These are phyloP conservation scores for Lecanicillium sp. DNA, from an alignment of 2,329 filamentous ascomycete genomes.

Conservation along the genomic window DNA sequence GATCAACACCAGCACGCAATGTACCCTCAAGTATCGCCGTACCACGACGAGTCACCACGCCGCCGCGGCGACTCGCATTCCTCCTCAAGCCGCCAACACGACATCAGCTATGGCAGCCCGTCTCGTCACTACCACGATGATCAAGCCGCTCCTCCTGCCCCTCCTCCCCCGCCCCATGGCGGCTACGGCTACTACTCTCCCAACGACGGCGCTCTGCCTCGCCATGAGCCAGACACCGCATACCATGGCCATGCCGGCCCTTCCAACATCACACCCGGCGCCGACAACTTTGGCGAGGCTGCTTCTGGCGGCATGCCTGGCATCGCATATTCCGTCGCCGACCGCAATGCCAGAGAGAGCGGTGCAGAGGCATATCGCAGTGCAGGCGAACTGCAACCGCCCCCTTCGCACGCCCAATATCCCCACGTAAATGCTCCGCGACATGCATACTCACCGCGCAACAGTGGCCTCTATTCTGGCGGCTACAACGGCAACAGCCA, in stretches of 20 bases:
- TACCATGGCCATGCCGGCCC: conserved; percentile 15
- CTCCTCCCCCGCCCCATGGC: conserved; percentile 14
- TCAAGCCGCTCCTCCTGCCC: conserved; percentile 1
- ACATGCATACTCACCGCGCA: conserved; percentile 12
- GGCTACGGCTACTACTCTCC: conserved; percentile 17
- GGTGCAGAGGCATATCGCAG: conserved; percentile 53
- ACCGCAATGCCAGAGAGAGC: conserved; percentile 56
- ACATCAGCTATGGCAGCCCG: conserved; percentile 6
- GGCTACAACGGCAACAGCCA: conserved; percentile 15
- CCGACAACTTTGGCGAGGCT: conserved; percentile 58
- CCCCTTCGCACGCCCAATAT: conserved; percentile 26
- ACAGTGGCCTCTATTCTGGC: conserved; percentile 13
- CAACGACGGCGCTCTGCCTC: conserved; percentile 13
- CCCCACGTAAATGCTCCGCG: conserved; percentile 6
- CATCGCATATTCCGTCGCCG: conserved; percentile 59
- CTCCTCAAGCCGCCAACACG: conserved; percentile 1
- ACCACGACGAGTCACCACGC: conserved; percentile 18
- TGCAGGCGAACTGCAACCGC: conserved; percentile 26
- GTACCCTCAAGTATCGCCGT: conserved; percentile 12
- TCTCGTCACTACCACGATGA: neutral
- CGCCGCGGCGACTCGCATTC: conserved; percentile 4
- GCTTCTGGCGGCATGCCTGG: conserved; percentile 61
- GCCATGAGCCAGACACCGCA: conserved; percentile 11
- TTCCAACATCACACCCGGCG: conserved; percentile 48
- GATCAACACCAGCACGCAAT: conserved; percentile 1